These are phyloP conservation scores for Teratosphaeria viscida DNA, from an alignment of 2,329 filamentous ascomycete genomes.

Conservation along the genomic window DNA sequence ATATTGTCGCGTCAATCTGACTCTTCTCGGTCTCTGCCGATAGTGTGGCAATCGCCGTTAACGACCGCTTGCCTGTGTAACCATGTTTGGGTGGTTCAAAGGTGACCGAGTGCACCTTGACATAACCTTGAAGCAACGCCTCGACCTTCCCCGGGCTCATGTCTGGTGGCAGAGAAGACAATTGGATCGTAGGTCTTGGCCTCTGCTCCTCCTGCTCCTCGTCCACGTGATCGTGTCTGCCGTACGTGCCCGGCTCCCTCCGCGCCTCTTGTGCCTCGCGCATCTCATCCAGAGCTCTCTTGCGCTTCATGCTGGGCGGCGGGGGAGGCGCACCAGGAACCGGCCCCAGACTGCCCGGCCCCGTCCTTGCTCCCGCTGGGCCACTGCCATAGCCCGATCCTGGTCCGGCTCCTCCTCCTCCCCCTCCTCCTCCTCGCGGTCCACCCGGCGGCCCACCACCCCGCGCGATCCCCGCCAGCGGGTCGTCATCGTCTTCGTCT, in stretches of 20 bases:
- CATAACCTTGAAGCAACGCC: constrained; percentile 12
- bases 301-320: constrained; percentile 23
- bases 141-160: constrained; percentile 55
- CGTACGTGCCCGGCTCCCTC: constrained; percentile 4
- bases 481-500: constrained; percentile 35
- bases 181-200: constrained; percentile 43
- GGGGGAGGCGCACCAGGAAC: constrained; percentile 22
- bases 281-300: constrained; percentile 23
- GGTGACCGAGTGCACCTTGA: constrained; percentile 18
- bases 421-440: constrained; percentile 29
- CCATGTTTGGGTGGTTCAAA: constrained; percentile 11
- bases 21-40: constrained; percentile 70
- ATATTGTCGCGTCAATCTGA: constrained; percentile 74
- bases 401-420: constrained; percentile 32
- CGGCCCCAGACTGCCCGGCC: constrained; percentile 40
- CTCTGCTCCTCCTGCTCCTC: constrained; percentile 28
- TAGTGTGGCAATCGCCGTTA: constrained; percentile 69
- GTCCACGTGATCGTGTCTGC: constrained; percentile 20
- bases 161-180: constrained; percentile 44
- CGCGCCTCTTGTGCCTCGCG: constrained; percentile 20
- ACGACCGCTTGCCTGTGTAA: constrained; percentile 48
- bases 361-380: constrained; percentile 35
- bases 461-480: not conserved
- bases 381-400: constrained; percentile 10
- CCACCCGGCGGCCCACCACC: constrained; percentile 21